Evolutionary conservation across 805 yeast genomes (phyloP).

Genomic region (Kazachstania taianensis): DNA sequence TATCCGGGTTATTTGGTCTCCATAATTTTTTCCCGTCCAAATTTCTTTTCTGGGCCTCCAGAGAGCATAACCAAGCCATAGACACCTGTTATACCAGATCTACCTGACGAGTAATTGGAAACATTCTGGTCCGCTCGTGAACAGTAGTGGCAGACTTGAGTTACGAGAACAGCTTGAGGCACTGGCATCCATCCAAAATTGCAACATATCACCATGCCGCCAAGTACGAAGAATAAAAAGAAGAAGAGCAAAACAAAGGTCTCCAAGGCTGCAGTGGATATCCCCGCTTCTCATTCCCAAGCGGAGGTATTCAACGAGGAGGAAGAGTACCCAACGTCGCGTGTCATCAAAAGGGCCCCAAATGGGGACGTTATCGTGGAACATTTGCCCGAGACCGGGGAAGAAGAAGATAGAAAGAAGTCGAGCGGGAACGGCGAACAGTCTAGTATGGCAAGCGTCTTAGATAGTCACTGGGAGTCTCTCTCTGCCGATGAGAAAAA

Average conservation of each 20-base stretch:
- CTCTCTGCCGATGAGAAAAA: slow-evolving; percentile 51
- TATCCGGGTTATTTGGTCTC: too few relatives aligned
- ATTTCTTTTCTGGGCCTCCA: too few relatives aligned
- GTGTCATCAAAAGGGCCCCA: slow-evolving; percentile 59
- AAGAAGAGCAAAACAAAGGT: slow-evolving; percentile 21
- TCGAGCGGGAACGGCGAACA: background rate
- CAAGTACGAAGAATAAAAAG: slow-evolving; percentile 21
- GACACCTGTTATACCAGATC: too few relatives aligned
- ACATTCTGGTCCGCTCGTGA: too few relatives aligned
- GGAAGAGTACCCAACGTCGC: slow-evolving; percentile 59
- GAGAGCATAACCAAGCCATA: too few relatives aligned
- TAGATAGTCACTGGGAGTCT: slow-evolving; percentile 49
- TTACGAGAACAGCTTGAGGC: too few relatives aligned
- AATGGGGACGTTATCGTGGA: slow-evolving; percentile 75
- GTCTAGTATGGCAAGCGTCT: slow-evolving; percentile 12
- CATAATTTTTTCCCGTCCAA: too few relatives aligned
- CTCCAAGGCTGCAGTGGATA: slow-evolving; percentile 1
- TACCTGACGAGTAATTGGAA: too few relatives aligned
- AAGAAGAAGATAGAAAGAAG: slow-evolving; percentile 4
- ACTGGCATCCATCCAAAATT: too few relatives aligned
- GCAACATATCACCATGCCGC: too few relatives aligned
- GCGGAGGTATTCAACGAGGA: slow-evolving; percentile 46
- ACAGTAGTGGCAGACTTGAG: too few relatives aligned
- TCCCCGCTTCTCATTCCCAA: slow-evolving; percentile 11
- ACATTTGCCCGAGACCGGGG: slow-evolving; percentile 20